Conservation (phyloP, 2,329 filamentous ascomycete genomes). For the Epichloe baconii region DNA sequence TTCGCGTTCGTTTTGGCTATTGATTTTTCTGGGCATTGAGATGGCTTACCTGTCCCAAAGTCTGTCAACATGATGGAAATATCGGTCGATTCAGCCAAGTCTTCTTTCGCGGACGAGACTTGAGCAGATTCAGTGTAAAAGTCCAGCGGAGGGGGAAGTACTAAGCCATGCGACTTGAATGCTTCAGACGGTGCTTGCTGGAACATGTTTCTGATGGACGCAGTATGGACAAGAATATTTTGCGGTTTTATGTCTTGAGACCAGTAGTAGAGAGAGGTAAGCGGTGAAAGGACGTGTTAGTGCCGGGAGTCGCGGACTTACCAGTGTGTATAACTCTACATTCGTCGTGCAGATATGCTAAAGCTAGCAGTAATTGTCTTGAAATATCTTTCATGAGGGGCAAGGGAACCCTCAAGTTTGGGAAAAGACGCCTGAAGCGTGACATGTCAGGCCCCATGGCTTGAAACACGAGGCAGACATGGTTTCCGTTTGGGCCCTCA, state of each 20-base stretch:
- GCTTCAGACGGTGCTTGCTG: conserved; percentile 1
- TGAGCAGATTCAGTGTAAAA: too few relatives aligned
- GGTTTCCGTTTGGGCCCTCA: conserved; percentile 16
- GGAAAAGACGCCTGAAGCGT: conserved; percentile 5
- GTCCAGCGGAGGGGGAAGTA: too few relatives aligned
- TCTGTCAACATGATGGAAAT: too few relatives aligned
- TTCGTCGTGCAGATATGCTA: conserved; percentile 10
- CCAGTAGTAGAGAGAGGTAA: neutral
- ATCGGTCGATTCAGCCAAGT: too few relatives aligned
- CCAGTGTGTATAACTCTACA: conserved; percentile 13
- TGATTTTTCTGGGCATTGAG: too few relatives aligned
- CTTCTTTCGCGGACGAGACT: too few relatives aligned
- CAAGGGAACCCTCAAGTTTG: conserved; percentile 5
- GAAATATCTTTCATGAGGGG: conserved; percentile 9
- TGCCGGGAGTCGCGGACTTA: neutral
- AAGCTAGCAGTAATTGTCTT: conserved; percentile 10
- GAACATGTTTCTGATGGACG: conserved; percentile 11
- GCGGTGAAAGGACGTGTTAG: neutral
- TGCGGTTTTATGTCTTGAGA: conserved; percentile 14
- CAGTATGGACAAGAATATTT: conserved; percentile 13
- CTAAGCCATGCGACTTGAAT: too few relatives aligned
- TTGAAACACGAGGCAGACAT: conserved; percentile 19
- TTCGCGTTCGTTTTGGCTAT: too few relatives aligned
- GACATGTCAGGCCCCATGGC: conserved; percentile 16
- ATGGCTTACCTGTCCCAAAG: too few relatives aligned